Conservation (phyloP, 805 yeast genomes). For the Kregervanrija pseudodelftensis region DNA sequence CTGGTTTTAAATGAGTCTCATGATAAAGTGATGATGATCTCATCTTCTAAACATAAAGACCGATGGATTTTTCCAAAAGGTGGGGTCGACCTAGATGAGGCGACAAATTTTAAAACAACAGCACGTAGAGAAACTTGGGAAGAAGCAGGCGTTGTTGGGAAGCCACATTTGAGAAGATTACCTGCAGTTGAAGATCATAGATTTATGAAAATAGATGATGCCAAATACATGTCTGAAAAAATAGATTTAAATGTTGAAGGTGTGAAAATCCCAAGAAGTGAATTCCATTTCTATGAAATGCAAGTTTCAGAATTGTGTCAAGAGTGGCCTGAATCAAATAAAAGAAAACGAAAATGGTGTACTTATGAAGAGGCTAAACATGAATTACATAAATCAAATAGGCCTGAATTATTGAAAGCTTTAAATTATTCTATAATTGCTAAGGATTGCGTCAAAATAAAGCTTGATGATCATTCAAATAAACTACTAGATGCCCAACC, state of each 20-base stretch:
- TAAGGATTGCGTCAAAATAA: conserved; percentile 27
- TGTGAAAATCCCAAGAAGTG: conserved; percentile 55
- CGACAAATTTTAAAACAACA: conserved; percentile 33
- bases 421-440: conserved; percentile 47
- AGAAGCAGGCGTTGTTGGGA: conserved; percentile 86
- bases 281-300: conserved; percentile 85
- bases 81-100: conserved; percentile 85
- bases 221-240: conserved; percentile 12
- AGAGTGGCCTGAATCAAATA: conserved; percentile 68
- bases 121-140: conserved; percentile 96
- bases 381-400: conserved; percentile 46
- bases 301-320: conserved; percentile 44
- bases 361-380: conserved; percentile 58
- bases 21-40: conserved; percentile 66
- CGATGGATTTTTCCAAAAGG: conserved; percentile 94
- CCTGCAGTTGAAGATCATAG: conserved; percentile 59
- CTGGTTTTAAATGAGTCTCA: conserved; percentile 56
- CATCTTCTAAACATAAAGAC: conserved; percentile 60
- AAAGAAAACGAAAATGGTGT: conserved; percentile 71
- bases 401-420: conserved; percentile 65
- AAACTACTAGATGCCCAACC: conserved; percentile 23
- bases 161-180: conserved; percentile 38
- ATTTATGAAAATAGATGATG: conserved; percentile 17
- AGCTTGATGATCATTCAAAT: conserved; percentile 20
- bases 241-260: conserved; percentile 21